Conservation (phyloP, 805 yeast species). For the Nakazawaea wyomingensis region DNA sequence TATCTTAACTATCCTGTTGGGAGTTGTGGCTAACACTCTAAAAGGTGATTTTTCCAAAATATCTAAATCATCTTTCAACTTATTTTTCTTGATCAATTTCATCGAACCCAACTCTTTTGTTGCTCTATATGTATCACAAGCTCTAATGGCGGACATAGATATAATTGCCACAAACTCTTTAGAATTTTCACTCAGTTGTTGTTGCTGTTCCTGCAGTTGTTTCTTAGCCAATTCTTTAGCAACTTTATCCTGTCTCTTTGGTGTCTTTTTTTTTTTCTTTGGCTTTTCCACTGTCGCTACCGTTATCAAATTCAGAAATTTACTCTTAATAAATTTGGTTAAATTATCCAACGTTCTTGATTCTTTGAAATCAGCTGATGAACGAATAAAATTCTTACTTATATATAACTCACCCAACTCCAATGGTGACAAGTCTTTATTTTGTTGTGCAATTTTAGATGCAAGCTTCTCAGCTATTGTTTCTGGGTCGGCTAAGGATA, state of each 20-base stretch:
- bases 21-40: slow-evolving; percentile 56
- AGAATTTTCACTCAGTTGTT: slow-evolving; percentile 17
- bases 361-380: slow-evolving; percentile 53
- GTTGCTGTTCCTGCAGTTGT: slow-evolving; percentile 15
- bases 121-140: slow-evolving; percentile 78
- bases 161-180: slow-evolving; percentile 47
- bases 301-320: slow-evolving; percentile 43
- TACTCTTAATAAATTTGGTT: slow-evolving; percentile 45
- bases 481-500: slow-evolving; percentile 54
- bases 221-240: slow-evolving; percentile 23
- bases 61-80: slow-evolving; percentile 56
- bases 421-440: slow-evolving; percentile 66
- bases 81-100: slow-evolving; percentile 73
- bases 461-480: slow-evolving; percentile 67
- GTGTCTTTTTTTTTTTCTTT: slow-evolving; percentile 20
- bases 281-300: slow-evolving; percentile 19
- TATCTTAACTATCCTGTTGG: slow-evolving; percentile 51
- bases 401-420: slow-evolving; percentile 65
- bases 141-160: slow-evolving; percentile 78
- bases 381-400: slow-evolving; percentile 50
- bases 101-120: slow-evolving; percentile 48
- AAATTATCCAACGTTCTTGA: slow-evolving; percentile 53
- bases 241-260: slow-evolving; percentile 21
- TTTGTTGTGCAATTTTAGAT: slow-evolving; percentile 47
- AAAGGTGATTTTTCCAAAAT: slow-evolving; percentile 38